phyloP scores from a whole-genome alignment of 306 rosid genomes.

The Echinosophora koreensis region DNA sequence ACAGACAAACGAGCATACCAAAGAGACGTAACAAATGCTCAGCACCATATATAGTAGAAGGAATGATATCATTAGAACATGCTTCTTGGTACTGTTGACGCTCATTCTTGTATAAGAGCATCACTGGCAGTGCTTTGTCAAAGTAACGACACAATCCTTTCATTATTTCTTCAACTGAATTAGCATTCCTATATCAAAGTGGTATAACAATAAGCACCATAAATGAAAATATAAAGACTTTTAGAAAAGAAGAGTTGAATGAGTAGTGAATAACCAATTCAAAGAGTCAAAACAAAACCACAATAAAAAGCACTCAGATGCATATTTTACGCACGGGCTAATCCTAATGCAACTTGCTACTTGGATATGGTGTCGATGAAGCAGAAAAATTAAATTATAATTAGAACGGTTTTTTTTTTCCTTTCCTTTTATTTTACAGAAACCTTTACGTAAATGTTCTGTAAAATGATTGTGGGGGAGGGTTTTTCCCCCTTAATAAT shows the following conservation, averaged over 20 bases:
- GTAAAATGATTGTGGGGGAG: conserved; percentile 15
- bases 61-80: conserved; percentile 56
- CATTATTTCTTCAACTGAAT: conserved; percentile 69
- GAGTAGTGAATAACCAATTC: not conserved
- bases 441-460: not conserved
- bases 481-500: not conserved
- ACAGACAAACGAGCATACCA: conserved; percentile 59
- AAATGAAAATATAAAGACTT: conserved; percentile 16
- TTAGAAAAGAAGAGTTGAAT: not conserved
- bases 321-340: conserved; percentile 12
- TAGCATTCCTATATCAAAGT: conserved; percentile 61
- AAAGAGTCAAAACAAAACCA: conserved; percentile 7
- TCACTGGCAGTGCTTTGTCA: conserved; percentile 81
- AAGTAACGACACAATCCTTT: conserved; percentile 80
- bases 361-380: conserved; percentile 4
- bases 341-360: conserved; percentile 31
- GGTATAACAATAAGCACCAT: conserved; percentile 20
- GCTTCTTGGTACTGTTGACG: conserved; percentile 76
- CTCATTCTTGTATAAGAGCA: conserved; percentile 84
- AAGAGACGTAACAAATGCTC: conserved; percentile 93
- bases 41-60: conserved; percentile 86
- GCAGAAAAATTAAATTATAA: conserved; percentile 14
- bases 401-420: not conserved
- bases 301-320: not conserved
- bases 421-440: not conserved